phyloP scores from a whole-genome alignment of 768 basidiomycete species.

The Ramaria sp. region DNA sequence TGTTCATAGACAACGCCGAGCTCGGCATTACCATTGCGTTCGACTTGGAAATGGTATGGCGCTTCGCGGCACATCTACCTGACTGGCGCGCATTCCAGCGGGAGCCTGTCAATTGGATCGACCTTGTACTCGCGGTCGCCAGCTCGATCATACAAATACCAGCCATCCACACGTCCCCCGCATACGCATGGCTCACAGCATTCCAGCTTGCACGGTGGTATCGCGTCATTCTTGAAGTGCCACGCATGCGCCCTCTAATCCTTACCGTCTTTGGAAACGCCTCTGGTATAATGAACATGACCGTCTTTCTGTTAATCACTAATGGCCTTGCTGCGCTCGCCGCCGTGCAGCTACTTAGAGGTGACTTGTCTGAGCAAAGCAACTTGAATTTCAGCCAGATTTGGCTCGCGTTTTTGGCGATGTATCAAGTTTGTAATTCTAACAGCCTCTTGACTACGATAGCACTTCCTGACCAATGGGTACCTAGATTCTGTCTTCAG shows the following conservation, averaged over 20 bases:
- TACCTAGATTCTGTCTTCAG: constrained; percentile 70
- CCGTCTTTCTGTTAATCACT: constrained; percentile 78
- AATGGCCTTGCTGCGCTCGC: constrained; percentile 81
- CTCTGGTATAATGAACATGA: constrained; percentile 86
- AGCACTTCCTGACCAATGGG: constrained; percentile 12
- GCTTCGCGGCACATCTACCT: constrained; percentile 61
- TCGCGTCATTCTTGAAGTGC: constrained; percentile 81
- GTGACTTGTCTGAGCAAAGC: constrained; percentile 48
- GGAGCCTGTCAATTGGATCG: constrained; percentile 54
- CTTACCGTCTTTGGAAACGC: constrained; percentile 86
- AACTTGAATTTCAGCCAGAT: constrained; percentile 72
- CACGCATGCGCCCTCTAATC: constrained; percentile 80
- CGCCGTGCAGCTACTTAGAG: constrained; percentile 75
- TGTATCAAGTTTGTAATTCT: constrained; percentile 44
- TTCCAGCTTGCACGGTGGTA: constrained; percentile 86
- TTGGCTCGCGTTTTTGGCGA: constrained; percentile 75
- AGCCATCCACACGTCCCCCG: constrained; percentile 43
- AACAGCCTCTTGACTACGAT: neutral
- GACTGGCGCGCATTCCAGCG: constrained; percentile 75
- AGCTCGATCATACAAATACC: constrained; percentile 83
- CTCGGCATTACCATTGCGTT: constrained; percentile 73
- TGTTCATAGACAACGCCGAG: constrained; percentile 52
- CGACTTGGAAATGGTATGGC: constrained; percentile 77
- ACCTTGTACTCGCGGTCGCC: constrained; percentile 62
- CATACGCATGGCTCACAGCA: constrained; percentile 85